Base-by-base conservation (phyloP, 2,329 filamentous ascomycete genomes). In the Talaromyces sp. region DNA sequence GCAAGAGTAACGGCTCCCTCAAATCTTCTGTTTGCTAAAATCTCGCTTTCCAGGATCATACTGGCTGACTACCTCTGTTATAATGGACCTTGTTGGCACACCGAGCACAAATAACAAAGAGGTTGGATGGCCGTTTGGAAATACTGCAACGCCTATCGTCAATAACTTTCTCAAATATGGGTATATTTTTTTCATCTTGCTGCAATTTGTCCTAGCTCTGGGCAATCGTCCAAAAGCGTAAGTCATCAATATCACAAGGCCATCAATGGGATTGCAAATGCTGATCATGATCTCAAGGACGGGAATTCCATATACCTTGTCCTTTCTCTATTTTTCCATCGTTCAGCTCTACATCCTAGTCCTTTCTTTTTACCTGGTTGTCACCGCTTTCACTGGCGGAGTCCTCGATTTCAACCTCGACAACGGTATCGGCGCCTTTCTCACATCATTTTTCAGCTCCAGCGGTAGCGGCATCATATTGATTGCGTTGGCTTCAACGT, bases 41-140 rank as follows among this genome's bases (percentile, higher is more conserved):
- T 19, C 9, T 74, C 22, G 14, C 13, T 13, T 58, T 74, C 64
- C 9, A 81, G 92, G 93, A 73, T 96, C 95, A 58, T 99, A 96
- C 87, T 99, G 93, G 86, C 88, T 99, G 68, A 99, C 95, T 33
- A 98, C 95, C n/a, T 90, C 90, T 62, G 92, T 99, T 77, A 97
- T 99, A 77, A 97, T 99, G 91, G 90, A 97, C 77, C 88, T 99
- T 66, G 95, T 98, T 75, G 95, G 95, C 72, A 88, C 83, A 27
- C 89, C 91, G 31, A 82, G 82, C 33, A 69, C 80, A 56, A 84
- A 83, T 68, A 73, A 76, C 50, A 76, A 87, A 56, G 84, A 87
- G 67, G 92, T 86, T 64, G 45, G 45, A 2, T 99, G 93, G 87
- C 95, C 95, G 4, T 99, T 99, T 73, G 95, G 95, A 70, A 88